Base-by-base conservation (phyloP, 192 early-diverging fungal species). In the Backusella sp. region DNA sequence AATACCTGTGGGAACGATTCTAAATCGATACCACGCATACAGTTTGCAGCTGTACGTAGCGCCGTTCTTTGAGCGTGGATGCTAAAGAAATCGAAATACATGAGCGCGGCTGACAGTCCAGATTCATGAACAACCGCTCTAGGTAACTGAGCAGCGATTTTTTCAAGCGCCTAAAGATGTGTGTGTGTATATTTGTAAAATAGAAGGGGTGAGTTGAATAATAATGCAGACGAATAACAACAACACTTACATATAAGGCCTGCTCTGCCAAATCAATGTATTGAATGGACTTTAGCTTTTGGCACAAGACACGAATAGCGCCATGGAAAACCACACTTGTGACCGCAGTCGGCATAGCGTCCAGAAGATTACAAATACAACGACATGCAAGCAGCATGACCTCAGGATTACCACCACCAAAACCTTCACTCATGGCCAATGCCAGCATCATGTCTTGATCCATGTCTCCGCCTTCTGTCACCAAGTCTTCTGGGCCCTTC, bases 251-350 rank as follows among this genome's bases (percentile, higher is more conserved):
- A 28, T 84, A 82, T 69, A 97, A 82, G 0, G 94, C 92, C 73
- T 93, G 92, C 79, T 98, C 97, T 6, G 96, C 97, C 52, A 98
- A 85, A 73, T 98, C 97, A 68, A 97, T 97, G 70, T 94, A 97
- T 74, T 96, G 91, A 68, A 98, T 93, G 70, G 94, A 91, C 70
- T 87, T 83, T 32, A 98, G 82, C 77, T 96, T 96, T 37, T 83
- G 80, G 34, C 94, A 90, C 8, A 98, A 83, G 0, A 91, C 91
- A 21, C 86, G 77, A 0, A 96, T 85, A 11, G 89, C 92, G 2
- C 90, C 91, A 76, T 90, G 82, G 9, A 91, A 88, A 6, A 94
- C 88, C 35, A 97, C 85, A 7, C 86, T 85, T 0, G 85, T 80
- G 6, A 89, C 82, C 6, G 90, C 80, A 3, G 88, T 79, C 2